Percentiles rank a stretch among this genome's conserved stretches.
Conservation (phyloP, 345 rosid genomes). For the Turnera subulata region DNA sequence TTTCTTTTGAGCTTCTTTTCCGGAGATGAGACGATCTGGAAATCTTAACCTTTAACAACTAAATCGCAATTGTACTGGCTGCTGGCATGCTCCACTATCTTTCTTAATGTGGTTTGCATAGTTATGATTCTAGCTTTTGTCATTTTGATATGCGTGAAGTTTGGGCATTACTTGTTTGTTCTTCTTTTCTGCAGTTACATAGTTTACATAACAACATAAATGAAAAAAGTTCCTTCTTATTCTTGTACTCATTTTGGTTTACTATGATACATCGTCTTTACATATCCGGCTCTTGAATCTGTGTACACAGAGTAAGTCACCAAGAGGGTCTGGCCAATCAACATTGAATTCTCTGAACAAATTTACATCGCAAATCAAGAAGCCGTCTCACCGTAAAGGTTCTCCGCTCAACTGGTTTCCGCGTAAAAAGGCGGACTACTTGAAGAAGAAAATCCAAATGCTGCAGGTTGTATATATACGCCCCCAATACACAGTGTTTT, state of each 20-base stretch:
- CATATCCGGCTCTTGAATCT: slow-evolving; percentile 6
- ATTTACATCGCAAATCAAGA: slow-evolving; percentile 64
- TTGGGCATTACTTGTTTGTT: neutral
- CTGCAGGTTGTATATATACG: slow-evolving; percentile 78
- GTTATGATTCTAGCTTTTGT: no score
- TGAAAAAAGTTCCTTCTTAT: neutral
- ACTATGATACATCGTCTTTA: neutral
- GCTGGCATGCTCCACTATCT: no score
- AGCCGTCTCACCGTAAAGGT: slow-evolving; percentile 71
- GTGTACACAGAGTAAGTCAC: slow-evolving; percentile 58
- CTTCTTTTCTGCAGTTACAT: neutral
- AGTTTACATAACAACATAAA: neutral
- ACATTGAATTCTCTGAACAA: slow-evolving; percentile 47
- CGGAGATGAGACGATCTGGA: no score
- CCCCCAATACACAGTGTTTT: no score
- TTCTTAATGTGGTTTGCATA: no score
- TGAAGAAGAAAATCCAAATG: slow-evolving; percentile 81
- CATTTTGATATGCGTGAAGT: neutral
- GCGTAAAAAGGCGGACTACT: slow-evolving; percentile 66
- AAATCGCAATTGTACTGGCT: no score
- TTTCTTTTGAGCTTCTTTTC: no score
- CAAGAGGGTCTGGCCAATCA: slow-evolving; percentile 50
- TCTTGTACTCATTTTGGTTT: neutral
- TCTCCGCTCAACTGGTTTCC: slow-evolving; percentile 89
- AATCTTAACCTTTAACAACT: no score